Percentiles rank a stretch among this genome's conserved stretches.
These are phyloP conservation scores for Trichoderma polysporum DNA, from an alignment of 2,329 filamentous ascomycete genomes.

Conservation along the genomic window DNA sequence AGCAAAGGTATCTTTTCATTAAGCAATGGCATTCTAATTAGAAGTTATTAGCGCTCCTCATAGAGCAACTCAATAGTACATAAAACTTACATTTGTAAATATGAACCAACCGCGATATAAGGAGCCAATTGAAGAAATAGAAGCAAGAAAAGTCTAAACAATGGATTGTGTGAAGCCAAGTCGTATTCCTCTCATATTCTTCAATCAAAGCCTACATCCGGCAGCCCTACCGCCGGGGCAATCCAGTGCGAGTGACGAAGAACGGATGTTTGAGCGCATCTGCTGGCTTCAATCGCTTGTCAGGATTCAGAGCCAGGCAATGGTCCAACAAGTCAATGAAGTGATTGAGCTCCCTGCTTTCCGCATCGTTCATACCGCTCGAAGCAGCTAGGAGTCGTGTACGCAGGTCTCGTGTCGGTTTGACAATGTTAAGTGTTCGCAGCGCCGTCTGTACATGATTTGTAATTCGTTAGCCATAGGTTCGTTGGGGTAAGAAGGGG, in stretches of 20 bases:
- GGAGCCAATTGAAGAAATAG: not conserved
- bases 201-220: not conserved
- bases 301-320: constrained; percentile 85
- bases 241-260: constrained; percentile 52
- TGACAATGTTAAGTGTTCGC: constrained; percentile 66
- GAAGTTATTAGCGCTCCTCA: not conserved
- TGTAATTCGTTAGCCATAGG: not conserved
- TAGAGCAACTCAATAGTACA: not conserved
- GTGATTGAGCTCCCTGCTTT: constrained; percentile 73
- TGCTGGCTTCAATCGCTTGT: constrained; percentile 82
- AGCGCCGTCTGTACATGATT: constrained; percentile 56
- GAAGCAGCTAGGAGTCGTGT: constrained; percentile 74
- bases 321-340: constrained; percentile 88
- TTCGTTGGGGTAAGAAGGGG: not conserved
- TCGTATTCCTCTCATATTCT: not conserved
- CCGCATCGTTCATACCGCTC: constrained; percentile 69
- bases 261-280: constrained; percentile 91
- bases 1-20: not conserved
- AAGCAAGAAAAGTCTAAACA: not conserved
- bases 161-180: not conserved
- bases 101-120: not conserved
- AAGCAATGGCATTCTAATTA: not conserved
- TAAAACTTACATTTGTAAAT: not conserved
- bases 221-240: constrained; percentile 27
- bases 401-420: constrained; percentile 79